Percentiles rank a stretch among this genome's conserved stretches.
These are phyloP conservation scores for Entomortierella beljakovae DNA, from an alignment of 192 early-diverging fungal genomes.

Conservation along the genomic window DNA sequence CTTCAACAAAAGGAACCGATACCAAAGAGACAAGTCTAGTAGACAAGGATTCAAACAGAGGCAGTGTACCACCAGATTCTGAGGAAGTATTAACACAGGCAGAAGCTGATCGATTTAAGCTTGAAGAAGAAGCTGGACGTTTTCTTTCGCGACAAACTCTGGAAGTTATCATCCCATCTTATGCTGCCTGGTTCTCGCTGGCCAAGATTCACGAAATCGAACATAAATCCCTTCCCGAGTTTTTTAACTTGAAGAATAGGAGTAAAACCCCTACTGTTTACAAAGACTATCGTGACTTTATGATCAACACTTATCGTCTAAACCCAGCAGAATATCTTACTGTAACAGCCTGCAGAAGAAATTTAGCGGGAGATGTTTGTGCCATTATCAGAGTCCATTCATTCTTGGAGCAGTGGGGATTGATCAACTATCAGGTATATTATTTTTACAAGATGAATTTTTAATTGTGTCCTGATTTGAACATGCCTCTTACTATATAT, in stretches of 20 bases:
- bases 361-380: constrained; percentile 98
- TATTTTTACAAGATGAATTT: not conserved
- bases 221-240: constrained; percentile 91
- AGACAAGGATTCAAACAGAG: constrained; percentile 43
- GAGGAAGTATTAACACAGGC: constrained; percentile 39
- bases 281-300: constrained; percentile 97
- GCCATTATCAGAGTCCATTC: constrained; percentile 99
- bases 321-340: constrained; percentile 97
- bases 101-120: constrained; percentile 49
- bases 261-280: constrained; percentile 95
- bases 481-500: not conserved
- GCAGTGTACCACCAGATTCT: constrained; percentile 40
- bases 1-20: constrained; percentile 16
- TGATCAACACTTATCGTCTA: constrained; percentile 97
- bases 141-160: constrained; percentile 77
- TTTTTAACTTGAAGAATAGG: constrained; percentile 94
- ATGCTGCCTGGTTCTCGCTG: constrained; percentile 95
- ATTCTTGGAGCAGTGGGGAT: constrained; percentile 99
- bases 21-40: constrained; percentile 34
- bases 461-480: not conserved
- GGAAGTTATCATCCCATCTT: constrained; percentile 83
- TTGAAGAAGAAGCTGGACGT: constrained; percentile 76
- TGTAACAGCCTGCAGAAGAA: constrained; percentile 96
- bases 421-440: constrained; percentile 96
- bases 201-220: constrained; percentile 88